Evolutionary conservation across 257 asterid genomes (phyloP).

Genomic region (Linaria vulgaris): DNA sequence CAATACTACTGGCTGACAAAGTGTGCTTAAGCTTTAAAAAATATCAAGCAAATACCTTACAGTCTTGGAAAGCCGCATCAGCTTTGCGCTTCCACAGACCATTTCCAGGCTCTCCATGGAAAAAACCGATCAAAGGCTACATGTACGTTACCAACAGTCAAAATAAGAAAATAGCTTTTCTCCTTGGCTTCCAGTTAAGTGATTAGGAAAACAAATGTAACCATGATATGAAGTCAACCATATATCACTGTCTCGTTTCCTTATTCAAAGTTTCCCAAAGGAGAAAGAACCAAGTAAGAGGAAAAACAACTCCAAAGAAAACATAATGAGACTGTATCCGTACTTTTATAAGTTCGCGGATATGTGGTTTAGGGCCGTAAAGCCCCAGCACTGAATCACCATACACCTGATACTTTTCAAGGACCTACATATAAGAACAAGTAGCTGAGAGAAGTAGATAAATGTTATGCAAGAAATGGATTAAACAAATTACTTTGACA

Average conservation of each 20-base stretch:
- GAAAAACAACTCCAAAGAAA: conserved; percentile 5
- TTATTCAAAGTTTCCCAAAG: not conserved
- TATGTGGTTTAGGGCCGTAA: conserved; percentile 61
- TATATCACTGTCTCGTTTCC: not conserved
- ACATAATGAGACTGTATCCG: conserved; percentile 21
- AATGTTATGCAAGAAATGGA: conserved; percentile 7
- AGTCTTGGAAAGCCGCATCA: conserved; percentile 65
- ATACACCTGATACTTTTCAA: conserved; percentile 74
- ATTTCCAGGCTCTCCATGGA: conserved; percentile 75
- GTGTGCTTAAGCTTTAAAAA: conserved; percentile 6
- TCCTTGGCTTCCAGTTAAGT: not conserved
- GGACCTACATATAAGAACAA: conserved; percentile 48
- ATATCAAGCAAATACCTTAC: conserved; percentile 52
- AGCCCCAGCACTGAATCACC: conserved; percentile 65
- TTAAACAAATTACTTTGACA: conserved; percentile 15
- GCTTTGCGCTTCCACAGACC: conserved; percentile 85
- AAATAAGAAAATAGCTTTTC: conserved; percentile 4
- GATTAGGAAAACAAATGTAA: not conserved
- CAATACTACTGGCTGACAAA: not conserved
- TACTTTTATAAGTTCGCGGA: conserved; percentile 79
- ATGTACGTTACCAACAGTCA: conserved; percentile 17
- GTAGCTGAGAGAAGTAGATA: conserved; percentile 7
- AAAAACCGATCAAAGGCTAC: conserved; percentile 88
- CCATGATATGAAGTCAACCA: not conserved
- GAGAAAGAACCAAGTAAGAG: not conserved